Evolutionary conservation across 1,284 basidiomycete species (phyloP).

Genomic region (Filobasidium uniguttulatum): DNA sequence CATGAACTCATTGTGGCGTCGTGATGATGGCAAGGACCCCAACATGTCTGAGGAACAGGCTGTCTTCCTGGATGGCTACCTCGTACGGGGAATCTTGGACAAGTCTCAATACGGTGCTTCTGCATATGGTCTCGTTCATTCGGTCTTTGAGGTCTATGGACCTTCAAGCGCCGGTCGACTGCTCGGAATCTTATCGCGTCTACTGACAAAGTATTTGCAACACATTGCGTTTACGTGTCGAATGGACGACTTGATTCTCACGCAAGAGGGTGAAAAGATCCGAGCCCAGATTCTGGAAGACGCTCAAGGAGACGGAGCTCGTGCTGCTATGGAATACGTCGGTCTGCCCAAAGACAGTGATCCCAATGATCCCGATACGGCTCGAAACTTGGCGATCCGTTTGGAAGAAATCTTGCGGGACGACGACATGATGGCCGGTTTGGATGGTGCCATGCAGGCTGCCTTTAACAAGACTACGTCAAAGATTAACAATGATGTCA

Average conservation of each 20-base stretch:
- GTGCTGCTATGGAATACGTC: constrained; percentile 59
- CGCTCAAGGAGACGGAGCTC: constrained; percentile 61
- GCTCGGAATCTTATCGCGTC: constrained; percentile 78
- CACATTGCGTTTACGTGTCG: constrained; percentile 96
- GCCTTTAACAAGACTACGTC: constrained; percentile 83
- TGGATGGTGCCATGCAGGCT: constrained; percentile 81
- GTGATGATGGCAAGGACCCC: constrained; percentile 30
- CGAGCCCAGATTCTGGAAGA: constrained; percentile 57
- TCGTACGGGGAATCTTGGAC: constrained; percentile 84
- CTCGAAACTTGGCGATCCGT: constrained; percentile 42
- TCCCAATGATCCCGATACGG: constrained; percentile 45
- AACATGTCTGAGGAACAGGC: constrained; percentile 64
- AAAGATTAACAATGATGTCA: constrained; percentile 70
- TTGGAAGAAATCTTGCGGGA: constrained; percentile 93
- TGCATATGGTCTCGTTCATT: constrained; percentile 92
- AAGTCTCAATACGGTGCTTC: constrained; percentile 96
- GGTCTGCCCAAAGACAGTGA: constrained; percentile 57
- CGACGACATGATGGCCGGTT: constrained; percentile 91
- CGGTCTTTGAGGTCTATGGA: constrained; percentile 97
- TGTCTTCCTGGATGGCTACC: constrained; percentile 82
- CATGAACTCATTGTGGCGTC: constrained; percentile 63
- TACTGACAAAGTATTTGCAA: constrained; percentile 95
- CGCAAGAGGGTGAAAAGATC: constrained; percentile 59
- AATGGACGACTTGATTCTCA: constrained; percentile 94
- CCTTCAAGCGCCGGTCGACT: constrained; percentile 77